phyloP scores from a whole-genome alignment of 257 asterid genomes.

The Datura wrightii region DNA sequence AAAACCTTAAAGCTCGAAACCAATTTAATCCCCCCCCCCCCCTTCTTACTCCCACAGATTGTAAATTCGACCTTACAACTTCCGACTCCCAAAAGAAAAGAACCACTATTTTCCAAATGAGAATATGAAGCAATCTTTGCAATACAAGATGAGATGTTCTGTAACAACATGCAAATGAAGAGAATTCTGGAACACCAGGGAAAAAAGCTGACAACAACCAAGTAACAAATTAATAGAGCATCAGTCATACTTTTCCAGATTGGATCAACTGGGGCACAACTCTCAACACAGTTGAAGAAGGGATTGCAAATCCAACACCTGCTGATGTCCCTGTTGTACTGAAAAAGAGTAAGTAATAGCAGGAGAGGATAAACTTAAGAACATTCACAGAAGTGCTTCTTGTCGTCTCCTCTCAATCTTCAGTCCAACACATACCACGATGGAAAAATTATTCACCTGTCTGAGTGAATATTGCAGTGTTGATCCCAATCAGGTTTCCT shows the following conservation, averaged over 20 bases:
- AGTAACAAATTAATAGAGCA: not conserved
- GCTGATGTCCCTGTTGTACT: constrained; percentile 83
- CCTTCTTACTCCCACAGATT: not conserved
- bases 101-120: not conserved
- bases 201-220: not conserved
- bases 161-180: not conserved
- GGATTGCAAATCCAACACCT: constrained; percentile 96
- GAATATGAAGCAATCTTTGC: not conserved
- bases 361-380: not conserved
- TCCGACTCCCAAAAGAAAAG: not conserved
- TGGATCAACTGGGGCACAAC: constrained; percentile 95
- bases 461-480: constrained; percentile 96
- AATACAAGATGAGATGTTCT: not conserved
- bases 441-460: constrained; percentile 56
- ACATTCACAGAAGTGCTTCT: not conserved
- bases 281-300: constrained; percentile 85
- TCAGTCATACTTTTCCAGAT: constrained; percentile 67
- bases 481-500: constrained; percentile 89
- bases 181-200: not conserved
- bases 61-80: not conserved
- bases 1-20: not conserved
- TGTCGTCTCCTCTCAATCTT: constrained; percentile 24
- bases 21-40: not conserved
- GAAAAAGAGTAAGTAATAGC: not conserved
- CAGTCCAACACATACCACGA: constrained; percentile 21